Base-by-base conservation (phyloP, 2,329 filamentous ascomycete genomes). In the Mariannaea sp. region DNA sequence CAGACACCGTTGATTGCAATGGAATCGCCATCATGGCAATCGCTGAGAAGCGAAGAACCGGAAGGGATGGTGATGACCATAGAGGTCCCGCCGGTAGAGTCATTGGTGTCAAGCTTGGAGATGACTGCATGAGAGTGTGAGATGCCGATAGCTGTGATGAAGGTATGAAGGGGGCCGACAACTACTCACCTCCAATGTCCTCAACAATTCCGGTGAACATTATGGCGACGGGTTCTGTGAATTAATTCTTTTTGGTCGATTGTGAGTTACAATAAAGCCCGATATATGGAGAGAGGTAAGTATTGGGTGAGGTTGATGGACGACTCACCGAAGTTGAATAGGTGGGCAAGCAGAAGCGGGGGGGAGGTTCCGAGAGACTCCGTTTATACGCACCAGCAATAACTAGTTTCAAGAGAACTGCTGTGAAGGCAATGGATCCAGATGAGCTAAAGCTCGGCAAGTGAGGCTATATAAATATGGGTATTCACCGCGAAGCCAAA, bases 171-270 rank as follows among this genome's bases (percentile, higher is more conserved):
- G 77, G n/a, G n/a, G n/a, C n/a, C n/a, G n/a, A n/a, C n/a, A n/a
- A n/a, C n/a, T n/a, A n/a, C 86, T 75, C 78, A 96, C 93, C 92
- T 78, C 94, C 94, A 60, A 97, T 88, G 57, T 88, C 88, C 76
- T 96, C 92, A 49, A 96, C 90, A 57, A 96, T 89, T 64, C 94
- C 94, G 53, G 94, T 97, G 70, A 99, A 97, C 94, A 99, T 97
- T 56, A 46, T 71, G 64, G 60, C 3, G 33, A n/a, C n/a, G n/a
- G 8, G 16, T 30, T 33, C 32, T 43, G 8, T 26, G 30, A 24
- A 19, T n/a, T 12, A 24, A 2, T 45, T 19, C n/a, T n/a, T n/a
- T n/a, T n/a, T n/a, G n/a, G 32, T 19, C 1, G 26, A 14, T 29
- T 35, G 30, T 26, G 2, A 35, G 43, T 36, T 5, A 24, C 6